Conservation (phyloP, 1,284 basidiomycete species). For the Fomitopsis betulina region DNA sequence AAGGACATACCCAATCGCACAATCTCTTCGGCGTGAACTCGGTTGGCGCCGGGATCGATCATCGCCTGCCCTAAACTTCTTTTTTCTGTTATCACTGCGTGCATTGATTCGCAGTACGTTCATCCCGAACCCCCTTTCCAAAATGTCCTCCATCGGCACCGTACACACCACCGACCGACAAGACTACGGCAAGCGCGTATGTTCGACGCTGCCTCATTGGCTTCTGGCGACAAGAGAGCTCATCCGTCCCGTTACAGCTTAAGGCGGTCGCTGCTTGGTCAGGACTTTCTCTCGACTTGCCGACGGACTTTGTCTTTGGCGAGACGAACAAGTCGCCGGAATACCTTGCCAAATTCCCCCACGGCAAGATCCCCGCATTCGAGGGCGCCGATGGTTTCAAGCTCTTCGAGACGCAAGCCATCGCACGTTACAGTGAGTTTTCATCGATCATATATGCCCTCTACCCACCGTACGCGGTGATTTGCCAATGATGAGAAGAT, state of each 20-base stretch:
- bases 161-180: conserved; percentile 48
- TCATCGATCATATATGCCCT: conserved; percentile 17
- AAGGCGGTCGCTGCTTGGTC: conserved; percentile 69
- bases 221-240: neutral
- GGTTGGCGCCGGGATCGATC: neutral
- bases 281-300: conserved; percentile 63
- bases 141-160: conserved; percentile 58
- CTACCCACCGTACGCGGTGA: conserved; percentile 5
- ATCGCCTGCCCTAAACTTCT: conserved; percentile 9
- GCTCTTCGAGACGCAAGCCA: conserved; percentile 77
- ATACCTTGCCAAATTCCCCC: conserved; percentile 77
- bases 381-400: conserved; percentile 77
- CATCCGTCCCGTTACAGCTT: conserved; percentile 42
- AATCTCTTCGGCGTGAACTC: no score
- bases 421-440: conserved; percentile 87
- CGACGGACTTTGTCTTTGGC: conserved; percentile 54
- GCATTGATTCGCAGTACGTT: conserved; percentile 9
- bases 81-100: conserved; percentile 15
- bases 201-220: conserved; percentile 20
- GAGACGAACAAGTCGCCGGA: conserved; percentile 78
- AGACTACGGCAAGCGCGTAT: conserved; percentile 44
- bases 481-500: conserved; percentile 1
- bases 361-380: conserved; percentile 83
- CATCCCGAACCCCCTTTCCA: conserved; percentile 15
- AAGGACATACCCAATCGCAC: no score